A percentile compares a stretch with the other conserved stretches of the same genome.
phyloP scores from a whole-genome alignment of 2,329 filamentous ascomycete genomes.

The Penicillium nordicum region DNA sequence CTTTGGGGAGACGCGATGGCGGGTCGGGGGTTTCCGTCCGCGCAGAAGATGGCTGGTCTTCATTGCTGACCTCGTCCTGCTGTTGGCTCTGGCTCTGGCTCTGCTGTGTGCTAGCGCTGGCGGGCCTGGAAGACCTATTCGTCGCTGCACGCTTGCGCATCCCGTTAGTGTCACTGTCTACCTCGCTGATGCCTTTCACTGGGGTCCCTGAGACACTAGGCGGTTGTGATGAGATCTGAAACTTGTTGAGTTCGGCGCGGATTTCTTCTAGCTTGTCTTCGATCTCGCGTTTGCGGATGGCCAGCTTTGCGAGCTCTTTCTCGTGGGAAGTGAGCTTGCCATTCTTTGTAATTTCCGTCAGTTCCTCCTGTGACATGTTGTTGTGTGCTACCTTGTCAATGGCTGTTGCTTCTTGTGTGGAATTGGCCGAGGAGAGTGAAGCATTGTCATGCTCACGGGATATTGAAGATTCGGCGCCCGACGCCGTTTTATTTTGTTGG shows the following conservation, averaged over 20 bases:
- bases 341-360: conserved; percentile 28
- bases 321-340: conserved; percentile 37
- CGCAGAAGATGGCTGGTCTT: conserved; percentile 7
- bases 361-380: conserved; percentile 21
- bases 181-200: conserved; percentile 12
- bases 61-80: conserved; percentile 11
- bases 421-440: conserved; percentile 20
- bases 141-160: conserved; percentile 20
- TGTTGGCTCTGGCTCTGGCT: conserved; percentile 9
- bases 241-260: conserved; percentile 33
- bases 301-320: conserved; percentile 44
- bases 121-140: conserved; percentile 16
- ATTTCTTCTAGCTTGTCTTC: conserved; percentile 38
- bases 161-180: conserved; percentile 17
- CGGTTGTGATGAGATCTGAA: conserved; percentile 18
- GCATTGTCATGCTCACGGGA: conserved; percentile 14
- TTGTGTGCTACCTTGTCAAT: conserved; percentile 20
- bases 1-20: conserved; percentile 30
- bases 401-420: conserved; percentile 17
- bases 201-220: conserved; percentile 5
- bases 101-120: conserved; percentile 15
- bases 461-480: background rate
- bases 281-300: conserved; percentile 39
- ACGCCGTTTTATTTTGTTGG: background rate
- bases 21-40: conserved; percentile 11